Evolutionary conservation across 768 basidiomycete species (phyloP).

Genomic region (Tricholoma saponaceum): DNA sequence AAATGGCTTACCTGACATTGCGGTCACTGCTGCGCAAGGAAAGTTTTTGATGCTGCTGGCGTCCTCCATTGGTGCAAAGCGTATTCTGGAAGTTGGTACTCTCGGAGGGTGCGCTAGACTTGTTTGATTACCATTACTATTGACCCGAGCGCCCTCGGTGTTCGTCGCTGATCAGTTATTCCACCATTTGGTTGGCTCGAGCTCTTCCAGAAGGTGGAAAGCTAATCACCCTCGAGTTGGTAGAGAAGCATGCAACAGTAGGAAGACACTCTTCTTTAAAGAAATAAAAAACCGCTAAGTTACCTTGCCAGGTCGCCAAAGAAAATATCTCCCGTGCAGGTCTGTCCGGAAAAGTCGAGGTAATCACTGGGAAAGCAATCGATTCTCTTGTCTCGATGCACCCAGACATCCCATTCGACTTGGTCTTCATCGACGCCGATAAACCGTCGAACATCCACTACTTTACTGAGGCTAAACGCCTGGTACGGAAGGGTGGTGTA

Average conservation of each 20-base stretch:
- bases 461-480: conserved; percentile 56
- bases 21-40: conserved; percentile 50
- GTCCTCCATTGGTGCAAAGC: conserved; percentile 47
- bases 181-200: conserved; percentile 40
- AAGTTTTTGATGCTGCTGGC: conserved; percentile 54
- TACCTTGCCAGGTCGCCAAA: conserved; percentile 44
- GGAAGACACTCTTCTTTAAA: not conserved
- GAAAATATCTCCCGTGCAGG: conserved; percentile 56
- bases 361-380: conserved; percentile 49
- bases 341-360: conserved; percentile 40
- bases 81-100: conserved; percentile 62
- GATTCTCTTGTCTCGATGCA: conserved; percentile 46
- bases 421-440: conserved; percentile 73
- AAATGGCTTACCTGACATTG: conserved; percentile 48
- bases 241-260: conserved; percentile 43
- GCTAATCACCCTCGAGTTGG: conserved; percentile 44
- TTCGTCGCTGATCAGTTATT: conserved; percentile 27
- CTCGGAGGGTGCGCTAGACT: conserved; percentile 50
- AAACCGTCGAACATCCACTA: conserved; percentile 53
- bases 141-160: not conserved
- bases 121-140: not conserved
- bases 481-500: conserved; percentile 55
- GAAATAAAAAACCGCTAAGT: not conserved
- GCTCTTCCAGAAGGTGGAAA: conserved; percentile 49
- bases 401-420: conserved; percentile 51